A percentile compares a stretch with the other conserved stretches of the same genome.
Evolutionary conservation across 2,329 filamentous ascomycete genomes (phyloP).

Genomic region (Verticillium nubilum): DNA sequence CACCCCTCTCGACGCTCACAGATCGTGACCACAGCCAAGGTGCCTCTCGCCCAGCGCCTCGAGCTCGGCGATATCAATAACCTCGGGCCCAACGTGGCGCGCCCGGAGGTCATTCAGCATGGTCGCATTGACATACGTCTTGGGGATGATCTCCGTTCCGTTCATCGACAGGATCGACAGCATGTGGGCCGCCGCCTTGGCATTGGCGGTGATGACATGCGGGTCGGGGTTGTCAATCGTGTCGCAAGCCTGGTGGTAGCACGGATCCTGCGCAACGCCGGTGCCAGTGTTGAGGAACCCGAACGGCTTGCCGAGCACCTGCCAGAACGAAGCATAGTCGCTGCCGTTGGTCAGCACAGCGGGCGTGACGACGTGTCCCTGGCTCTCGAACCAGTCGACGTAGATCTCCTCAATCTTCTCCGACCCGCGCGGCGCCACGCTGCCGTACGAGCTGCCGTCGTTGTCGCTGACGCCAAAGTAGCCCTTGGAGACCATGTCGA

Average conservation of each 20-base stretch:
- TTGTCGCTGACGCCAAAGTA: conserved; percentile 30
- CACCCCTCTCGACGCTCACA: conserved; percentile 8
- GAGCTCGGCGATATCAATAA: conserved; percentile 22
- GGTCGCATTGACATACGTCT: conserved; percentile 17
- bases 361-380: conserved; percentile 24
- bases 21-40: conserved; percentile 26
- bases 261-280: conserved; percentile 35
- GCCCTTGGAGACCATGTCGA: conserved; percentile 33
- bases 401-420: conserved; percentile 27
- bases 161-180: conserved; percentile 22
- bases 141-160: conserved; percentile 24
- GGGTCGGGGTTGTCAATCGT: conserved; percentile 31
- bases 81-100: conserved; percentile 11
- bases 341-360: conserved; percentile 38
- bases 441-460: conserved; percentile 28
- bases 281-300: conserved; percentile 57
- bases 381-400: conserved; percentile 21
- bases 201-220: conserved; percentile 27
- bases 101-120: conserved; percentile 14
- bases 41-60: conserved; percentile 27
- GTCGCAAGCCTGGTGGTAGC: conserved; percentile 32
- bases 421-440: conserved; percentile 25
- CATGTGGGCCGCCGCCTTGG: conserved; percentile 27
- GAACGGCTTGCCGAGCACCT: conserved; percentile 45
- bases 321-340: conserved; percentile 57